phyloP scores from a whole-genome alignment of 192 early-diverging fungal species.

The Entophlyctis luteolus region DNA sequence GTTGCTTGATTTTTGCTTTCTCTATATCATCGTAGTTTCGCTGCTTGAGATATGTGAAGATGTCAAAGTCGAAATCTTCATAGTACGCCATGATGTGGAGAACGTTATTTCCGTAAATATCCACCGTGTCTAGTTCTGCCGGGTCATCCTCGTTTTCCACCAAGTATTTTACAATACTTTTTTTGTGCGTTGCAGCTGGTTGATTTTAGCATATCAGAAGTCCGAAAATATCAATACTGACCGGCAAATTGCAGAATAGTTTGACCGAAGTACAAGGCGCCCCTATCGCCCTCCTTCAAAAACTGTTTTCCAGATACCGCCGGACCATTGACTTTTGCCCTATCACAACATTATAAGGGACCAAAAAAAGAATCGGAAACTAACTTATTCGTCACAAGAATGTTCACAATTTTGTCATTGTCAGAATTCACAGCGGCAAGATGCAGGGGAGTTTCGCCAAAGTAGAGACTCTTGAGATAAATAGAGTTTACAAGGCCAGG shows the following conservation, averaged over 20 bases:
- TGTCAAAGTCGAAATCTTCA: constrained; percentile 8
- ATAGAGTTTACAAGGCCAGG: constrained; percentile 2
- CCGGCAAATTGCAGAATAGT: constrained; percentile 12
- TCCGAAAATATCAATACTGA: too few relatives aligned
- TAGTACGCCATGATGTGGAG: constrained; percentile 29
- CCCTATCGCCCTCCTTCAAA: neutral
- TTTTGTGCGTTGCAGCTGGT: too few relatives aligned
- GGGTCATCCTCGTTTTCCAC: neutral
- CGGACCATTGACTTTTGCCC: constrained; percentile 1
- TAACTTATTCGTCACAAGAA: neutral
- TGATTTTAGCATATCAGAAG: too few relatives aligned
- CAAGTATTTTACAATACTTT: constrained; percentile 16
- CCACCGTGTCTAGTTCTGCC: neutral
- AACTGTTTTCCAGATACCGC: neutral
- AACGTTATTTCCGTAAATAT: constrained; percentile 32
- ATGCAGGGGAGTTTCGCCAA: constrained; percentile 5
- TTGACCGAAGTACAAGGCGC: neutral
- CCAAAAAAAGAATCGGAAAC: neutral
- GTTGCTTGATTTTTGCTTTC: neutral
- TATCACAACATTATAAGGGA: too few relatives aligned
- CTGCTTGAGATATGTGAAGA: neutral
- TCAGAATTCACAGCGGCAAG: neutral
- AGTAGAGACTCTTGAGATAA: neutral
- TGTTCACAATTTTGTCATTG: neutral
- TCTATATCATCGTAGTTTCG: neutral